phyloP scores from a whole-genome alignment of 2,329 filamentous ascomycete species.

The Monosporascus sp. region DNA sequence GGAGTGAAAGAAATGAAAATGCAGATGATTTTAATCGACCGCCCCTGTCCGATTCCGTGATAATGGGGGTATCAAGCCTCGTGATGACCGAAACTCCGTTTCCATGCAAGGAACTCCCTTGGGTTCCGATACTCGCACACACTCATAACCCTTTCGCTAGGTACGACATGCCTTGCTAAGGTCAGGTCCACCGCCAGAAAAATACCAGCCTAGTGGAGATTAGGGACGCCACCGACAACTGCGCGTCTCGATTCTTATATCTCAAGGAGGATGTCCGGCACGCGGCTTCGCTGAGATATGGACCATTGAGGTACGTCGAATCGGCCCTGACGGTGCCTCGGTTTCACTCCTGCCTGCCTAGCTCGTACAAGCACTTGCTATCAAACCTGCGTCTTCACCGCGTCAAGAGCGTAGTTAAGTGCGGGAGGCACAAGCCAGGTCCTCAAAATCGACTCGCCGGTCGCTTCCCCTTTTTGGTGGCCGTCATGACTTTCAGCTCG shows the following conservation, averaged over 20 bases:
- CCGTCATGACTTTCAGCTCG: conserved; percentile 59
- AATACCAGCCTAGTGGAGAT: neutral
- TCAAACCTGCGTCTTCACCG: conserved; percentile 17
- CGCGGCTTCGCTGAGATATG: too few species aligned
- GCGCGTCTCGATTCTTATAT: neutral
- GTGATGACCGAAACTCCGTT: neutral
- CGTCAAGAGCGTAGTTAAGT: conserved; percentile 6
- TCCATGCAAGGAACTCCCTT: neutral
- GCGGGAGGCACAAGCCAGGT: neutral
- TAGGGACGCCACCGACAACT: neutral
- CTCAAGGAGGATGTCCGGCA: neutral
- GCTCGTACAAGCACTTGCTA: neutral
- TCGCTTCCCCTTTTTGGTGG: conserved; percentile 47
- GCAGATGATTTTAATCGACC: neutral
- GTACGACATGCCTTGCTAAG: too few species aligned
- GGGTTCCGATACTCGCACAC: neutral
- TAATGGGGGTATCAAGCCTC: neutral
- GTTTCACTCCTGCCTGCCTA: neutral
- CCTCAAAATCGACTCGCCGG: conserved; percentile 16
- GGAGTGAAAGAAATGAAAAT: neutral
- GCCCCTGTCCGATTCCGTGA: neutral
- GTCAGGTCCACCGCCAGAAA: too few species aligned
- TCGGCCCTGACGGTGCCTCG: neutral
- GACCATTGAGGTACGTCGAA: neutral
- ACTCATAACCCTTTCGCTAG: neutral